phyloP scores from a whole-genome alignment of 495 filamentous ascomycete genomes.

The Penicillium simplicissimum region DNA sequence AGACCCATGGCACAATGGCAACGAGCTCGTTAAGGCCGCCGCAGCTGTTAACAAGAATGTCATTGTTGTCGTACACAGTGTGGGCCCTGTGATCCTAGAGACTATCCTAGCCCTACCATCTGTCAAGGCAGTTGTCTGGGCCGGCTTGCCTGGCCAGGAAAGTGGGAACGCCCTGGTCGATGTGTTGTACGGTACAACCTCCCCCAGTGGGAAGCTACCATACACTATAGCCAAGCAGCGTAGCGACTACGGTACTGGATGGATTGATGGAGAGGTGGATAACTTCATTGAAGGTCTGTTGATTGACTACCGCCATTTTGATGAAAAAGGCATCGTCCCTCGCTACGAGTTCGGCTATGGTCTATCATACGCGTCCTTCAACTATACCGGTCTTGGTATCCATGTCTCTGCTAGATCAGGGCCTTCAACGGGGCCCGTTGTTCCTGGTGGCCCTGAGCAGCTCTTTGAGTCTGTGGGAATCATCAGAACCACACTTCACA shows the following conservation, averaged over 20 bases:
- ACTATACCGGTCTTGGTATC: conserved; percentile 48
- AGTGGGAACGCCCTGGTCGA: conserved; percentile 56
- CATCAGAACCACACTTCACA: conserved; percentile 48
- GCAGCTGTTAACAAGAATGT: conserved; percentile 74
- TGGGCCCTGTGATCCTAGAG: conserved; percentile 51
- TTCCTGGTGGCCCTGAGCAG: conserved; percentile 57
- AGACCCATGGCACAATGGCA: conserved; percentile 37
- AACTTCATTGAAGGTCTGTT: conserved; percentile 61
- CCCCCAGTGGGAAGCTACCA: conserved; percentile 64
- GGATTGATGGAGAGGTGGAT: conserved; percentile 26
- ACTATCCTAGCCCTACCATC: conserved; percentile 53
- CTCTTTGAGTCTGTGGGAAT: conserved; percentile 58
- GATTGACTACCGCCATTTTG: conserved; percentile 70
- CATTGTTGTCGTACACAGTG: conserved; percentile 72
- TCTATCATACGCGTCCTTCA: conserved; percentile 65
- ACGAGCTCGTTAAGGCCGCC: conserved; percentile 27
- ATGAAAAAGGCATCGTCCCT: conserved; percentile 57
- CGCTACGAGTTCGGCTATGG: conserved; percentile 71
- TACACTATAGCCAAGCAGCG: conserved; percentile 70
- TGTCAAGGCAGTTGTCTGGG: conserved; percentile 61
- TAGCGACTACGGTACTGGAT: conserved; percentile 60
- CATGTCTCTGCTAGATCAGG: conserved; percentile 29
- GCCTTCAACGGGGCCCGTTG: conserved; percentile 38
- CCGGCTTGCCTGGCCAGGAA: conserved; percentile 61
- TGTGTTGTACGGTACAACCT: conserved; percentile 61